phyloP scores from a whole-genome alignment of 1,284 basidiomycete genomes.

The Phlebopus sp. region DNA sequence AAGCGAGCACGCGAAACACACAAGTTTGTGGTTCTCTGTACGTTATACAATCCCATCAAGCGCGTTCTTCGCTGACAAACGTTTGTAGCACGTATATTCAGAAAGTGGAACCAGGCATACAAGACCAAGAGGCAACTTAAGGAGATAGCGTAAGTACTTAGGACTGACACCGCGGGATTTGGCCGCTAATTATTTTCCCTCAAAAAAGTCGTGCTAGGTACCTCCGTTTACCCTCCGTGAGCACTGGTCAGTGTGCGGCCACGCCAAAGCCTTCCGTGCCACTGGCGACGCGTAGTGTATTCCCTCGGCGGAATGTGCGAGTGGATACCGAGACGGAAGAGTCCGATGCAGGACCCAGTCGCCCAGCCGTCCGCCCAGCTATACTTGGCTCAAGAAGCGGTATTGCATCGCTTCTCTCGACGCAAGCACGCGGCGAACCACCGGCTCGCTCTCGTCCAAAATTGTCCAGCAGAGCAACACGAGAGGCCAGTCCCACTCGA shows the following conservation, averaged over 20 bases:
- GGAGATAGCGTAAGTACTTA: constrained; percentile 69
- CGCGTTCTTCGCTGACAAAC: constrained; percentile 12
- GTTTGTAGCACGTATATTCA: constrained; percentile 51
- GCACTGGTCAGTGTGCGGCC: constrained; percentile 26
- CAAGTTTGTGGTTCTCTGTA: constrained; percentile 55
- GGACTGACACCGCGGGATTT: constrained; percentile 5
- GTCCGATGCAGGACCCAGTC: constrained; percentile 26
- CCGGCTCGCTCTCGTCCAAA: constrained; percentile 27
- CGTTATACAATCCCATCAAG: constrained; percentile 26
- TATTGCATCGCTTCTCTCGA: constrained; percentile 42
- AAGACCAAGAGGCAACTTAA: constrained; percentile 70
- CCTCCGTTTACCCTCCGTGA: constrained; percentile 60
- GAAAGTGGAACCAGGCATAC: constrained; percentile 64
- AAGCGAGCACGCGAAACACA: constrained; percentile 64
- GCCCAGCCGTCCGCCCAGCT: constrained; percentile 24
- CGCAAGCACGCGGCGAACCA: constrained; percentile 33
- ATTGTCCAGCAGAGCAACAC: constrained; percentile 30
- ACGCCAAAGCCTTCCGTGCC: constrained; percentile 20
- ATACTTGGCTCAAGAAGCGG: constrained; percentile 27
- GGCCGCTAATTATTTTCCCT: constrained; percentile 16
- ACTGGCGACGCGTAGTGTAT: constrained; percentile 27
- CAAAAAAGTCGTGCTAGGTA: constrained; percentile 56
- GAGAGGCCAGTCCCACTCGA: constrained; percentile 40
- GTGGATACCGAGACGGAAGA: constrained; percentile 32
- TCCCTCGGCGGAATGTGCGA: constrained; percentile 30